A percentile compares a stretch with the other conserved stretches of the same genome.
These are phyloP conservation scores for Eucalyptus cloeziana DNA, from an alignment of 345 rosid genomes.

Conservation along the genomic window DNA sequence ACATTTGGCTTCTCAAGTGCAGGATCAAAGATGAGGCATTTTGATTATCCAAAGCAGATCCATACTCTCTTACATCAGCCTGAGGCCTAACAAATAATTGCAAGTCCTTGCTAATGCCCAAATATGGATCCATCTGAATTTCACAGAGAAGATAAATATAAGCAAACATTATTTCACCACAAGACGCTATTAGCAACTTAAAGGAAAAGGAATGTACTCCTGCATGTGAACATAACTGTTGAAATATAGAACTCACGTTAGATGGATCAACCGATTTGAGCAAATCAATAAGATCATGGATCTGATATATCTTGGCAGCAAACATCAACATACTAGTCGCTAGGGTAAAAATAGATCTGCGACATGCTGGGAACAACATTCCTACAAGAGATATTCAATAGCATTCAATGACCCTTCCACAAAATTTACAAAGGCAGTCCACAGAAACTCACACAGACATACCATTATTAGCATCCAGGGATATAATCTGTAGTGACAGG, in stretches of 20 bases:
- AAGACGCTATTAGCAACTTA: background rate
- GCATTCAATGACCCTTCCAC: background rate
- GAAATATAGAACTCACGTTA: conserved; percentile 41
- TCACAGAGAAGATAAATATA: background rate
- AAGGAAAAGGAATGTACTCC: background rate
- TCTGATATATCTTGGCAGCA: conserved; percentile 59
- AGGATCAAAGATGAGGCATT: conserved; percentile 40
- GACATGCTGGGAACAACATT: conserved; percentile 39
- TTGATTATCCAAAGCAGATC: conserved; percentile 57
- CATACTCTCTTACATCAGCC: conserved; percentile 51
- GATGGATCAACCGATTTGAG: conserved; percentile 36
- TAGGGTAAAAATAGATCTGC: conserved; percentile 46
- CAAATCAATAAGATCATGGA: conserved; percentile 39
- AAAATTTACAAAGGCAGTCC: background rate
- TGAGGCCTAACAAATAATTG: conserved; percentile 60
- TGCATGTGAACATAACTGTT: background rate
- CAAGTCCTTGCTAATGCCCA: conserved; percentile 53
- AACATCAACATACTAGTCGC: conserved; percentile 74
- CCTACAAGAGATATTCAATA: conserved; percentile 18
- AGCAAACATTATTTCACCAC: background rate
- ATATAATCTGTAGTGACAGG: conserved; percentile 47
- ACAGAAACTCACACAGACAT: conserved; percentile 1
- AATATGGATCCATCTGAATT: conserved; percentile 73
- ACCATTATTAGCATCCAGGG: conserved; percentile 56
- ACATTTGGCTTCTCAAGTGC: conserved; percentile 39